Evolutionary conservation across 1,284 basidiomycete species (phyloP).

Genomic region (Puccinia coronata): DNA sequence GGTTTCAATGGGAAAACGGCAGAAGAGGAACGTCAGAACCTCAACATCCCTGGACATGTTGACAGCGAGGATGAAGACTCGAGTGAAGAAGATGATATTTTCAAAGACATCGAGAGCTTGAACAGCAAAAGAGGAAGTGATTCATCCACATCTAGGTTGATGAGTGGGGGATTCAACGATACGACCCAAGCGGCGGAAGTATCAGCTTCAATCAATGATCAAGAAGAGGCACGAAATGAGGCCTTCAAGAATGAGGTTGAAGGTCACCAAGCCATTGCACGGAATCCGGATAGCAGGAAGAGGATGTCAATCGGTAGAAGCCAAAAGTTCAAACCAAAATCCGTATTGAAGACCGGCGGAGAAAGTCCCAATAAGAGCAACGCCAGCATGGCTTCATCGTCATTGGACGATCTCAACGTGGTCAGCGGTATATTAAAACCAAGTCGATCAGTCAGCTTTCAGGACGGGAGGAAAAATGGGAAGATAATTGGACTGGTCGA

Average conservation of each 20-base stretch:
- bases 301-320: background rate
- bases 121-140: slow-evolving; percentile 42
- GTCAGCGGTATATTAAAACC: slow-evolving; percentile 57
- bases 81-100: slow-evolving; percentile 49
- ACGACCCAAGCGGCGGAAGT: background rate
- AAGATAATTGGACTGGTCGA: slow-evolving; percentile 70
- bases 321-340: slow-evolving; percentile 42
- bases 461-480: slow-evolving; percentile 80
- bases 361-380: slow-evolving; percentile 19
- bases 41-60: background rate
- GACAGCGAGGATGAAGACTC: slow-evolving; percentile 30
- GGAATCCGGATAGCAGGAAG: background rate
- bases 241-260: background rate
- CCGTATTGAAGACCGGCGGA: slow-evolving; percentile 35
- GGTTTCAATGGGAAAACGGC: slow-evolving; percentile 12
- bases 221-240: slow-evolving; percentile 2
- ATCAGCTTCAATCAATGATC: background rate
- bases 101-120: slow-evolving; percentile 50
- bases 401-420: background rate
- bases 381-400: background rate
- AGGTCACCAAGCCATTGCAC: background rate
- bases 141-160: slow-evolving; percentile 26
- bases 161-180: background rate
- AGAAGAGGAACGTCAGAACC: slow-evolving; percentile 12
- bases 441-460: slow-evolving; percentile 86